Evolutionary conservation across 805 yeast genomes (phyloP).

Genomic region (Candida argentea): DNA sequence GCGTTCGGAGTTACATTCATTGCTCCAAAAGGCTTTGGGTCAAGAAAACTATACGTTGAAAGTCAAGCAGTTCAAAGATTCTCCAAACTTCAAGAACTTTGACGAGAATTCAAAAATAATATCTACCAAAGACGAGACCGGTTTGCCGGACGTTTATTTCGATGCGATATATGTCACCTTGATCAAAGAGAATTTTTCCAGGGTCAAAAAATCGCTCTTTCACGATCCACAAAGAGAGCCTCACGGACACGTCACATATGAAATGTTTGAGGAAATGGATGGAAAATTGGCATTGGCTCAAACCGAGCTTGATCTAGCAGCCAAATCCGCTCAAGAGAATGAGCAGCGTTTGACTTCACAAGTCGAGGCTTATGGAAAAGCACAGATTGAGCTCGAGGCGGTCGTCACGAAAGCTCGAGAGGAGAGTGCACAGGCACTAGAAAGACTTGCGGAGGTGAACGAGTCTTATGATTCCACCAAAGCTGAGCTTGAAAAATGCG

Average conservation of each 20-base stretch:
- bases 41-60: constrained; percentile 68
- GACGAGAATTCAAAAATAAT: constrained; percentile 39
- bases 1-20: constrained; percentile 48
- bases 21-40: constrained; percentile 67
- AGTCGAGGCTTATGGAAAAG: constrained; percentile 5
- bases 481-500: constrained; percentile 12
- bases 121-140: constrained; percentile 64
- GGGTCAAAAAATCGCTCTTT: constrained; percentile 62
- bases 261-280: constrained; percentile 40
- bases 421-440: constrained; percentile 18
- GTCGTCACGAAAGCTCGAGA: constrained; percentile 7
- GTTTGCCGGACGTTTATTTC: constrained; percentile 78
- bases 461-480: constrained; percentile 12
- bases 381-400: constrained; percentile 14
- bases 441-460: constrained; percentile 11
- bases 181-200: constrained; percentile 54
- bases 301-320: constrained; percentile 14
- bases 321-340: constrained; percentile 8
- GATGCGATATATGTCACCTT: constrained; percentile 52
- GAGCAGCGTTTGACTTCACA: constrained; percentile 12
- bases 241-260: constrained; percentile 52
- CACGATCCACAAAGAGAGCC: constrained; percentile 74
- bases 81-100: constrained; percentile 43
- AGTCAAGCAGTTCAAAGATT: constrained; percentile 62
- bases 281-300: constrained; percentile 19